Evolutionary conservation across 805 yeast genomes (phyloP), one percentile per base, ranked within the genome.

Genomic region (Ogataea methylovora): DNA sequence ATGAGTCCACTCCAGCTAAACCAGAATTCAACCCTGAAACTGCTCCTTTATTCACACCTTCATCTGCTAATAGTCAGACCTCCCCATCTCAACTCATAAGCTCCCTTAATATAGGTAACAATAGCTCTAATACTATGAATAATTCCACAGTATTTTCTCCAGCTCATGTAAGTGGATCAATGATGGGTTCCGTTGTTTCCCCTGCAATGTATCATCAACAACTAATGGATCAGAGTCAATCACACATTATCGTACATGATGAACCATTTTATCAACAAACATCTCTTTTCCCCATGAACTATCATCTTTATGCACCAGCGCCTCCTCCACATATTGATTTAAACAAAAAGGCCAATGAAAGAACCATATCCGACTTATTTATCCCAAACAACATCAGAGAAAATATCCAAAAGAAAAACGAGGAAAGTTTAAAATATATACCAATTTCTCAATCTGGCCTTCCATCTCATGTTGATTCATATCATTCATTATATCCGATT

Each of bases 241-340:
- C 20, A 3, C 34, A 32, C n/a, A n/a, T n/a, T 12, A 3, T 32
- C 29, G 35, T 40, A 20, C 39, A 40, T 8, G 55, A 48, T 13
- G 58, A 52, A 8, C 44, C 49, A 11, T 58, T 50, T 42, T 53
- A 48, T 39, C 61, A 57, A 28, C 58, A 56, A 19, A 53, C 63
- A 1, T 44, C 61, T 23, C 33, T 54, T 25, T 76, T 61, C 43
- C 82, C 83, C 0, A 60, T 84, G 29, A 86, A 86, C 49, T 84
- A 84, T 53, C 95, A 88, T 58, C 60, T 86, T 26, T 88, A 90
- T 58, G 92, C 96, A 0, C 97, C 97, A 2, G 71, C 76, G 21
- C 90, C 96, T 8, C 85, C 88, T 3, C 88, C 87, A 8, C 78
- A 80, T 49, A 55, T 79, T 31, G 66, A 69, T 27, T 56, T 72